phyloP scores from a whole-genome alignment of 257 asterid species.

The Lantana camara region DNA sequence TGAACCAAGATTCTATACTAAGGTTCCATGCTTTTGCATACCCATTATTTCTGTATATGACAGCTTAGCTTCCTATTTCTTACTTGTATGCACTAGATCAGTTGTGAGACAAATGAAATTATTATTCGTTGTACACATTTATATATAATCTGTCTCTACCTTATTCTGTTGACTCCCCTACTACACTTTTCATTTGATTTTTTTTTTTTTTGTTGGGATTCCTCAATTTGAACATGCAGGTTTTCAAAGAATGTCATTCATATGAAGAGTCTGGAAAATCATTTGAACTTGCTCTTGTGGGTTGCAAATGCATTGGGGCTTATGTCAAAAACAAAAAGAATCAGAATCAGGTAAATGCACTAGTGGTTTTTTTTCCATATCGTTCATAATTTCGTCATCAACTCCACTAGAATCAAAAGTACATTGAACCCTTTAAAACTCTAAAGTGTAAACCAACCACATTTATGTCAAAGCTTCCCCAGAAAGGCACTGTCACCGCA shows the following conservation, averaged over 20 bases:
- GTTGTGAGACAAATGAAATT: too few species aligned
- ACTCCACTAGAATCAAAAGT: neutral
- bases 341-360: conserved; percentile 78
- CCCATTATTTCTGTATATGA: too few species aligned
- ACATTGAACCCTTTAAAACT: too few species aligned
- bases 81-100: too few species aligned
- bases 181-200: too few species aligned
- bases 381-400: neutral
- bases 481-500: too few species aligned
- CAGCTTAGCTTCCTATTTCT: too few species aligned
- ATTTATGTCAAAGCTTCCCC: too few species aligned
- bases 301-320: conserved; percentile 95
- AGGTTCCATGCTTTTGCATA: conserved; percentile 47
- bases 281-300: conserved; percentile 71
- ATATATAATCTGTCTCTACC: too few species aligned
- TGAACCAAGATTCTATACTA: conserved; percentile 90
- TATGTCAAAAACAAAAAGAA: conserved; percentile 86
- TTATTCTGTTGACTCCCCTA: too few species aligned
- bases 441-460: too few species aligned
- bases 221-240: conserved; percentile 41
- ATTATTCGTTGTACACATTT: too few species aligned
- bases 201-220: neutral
- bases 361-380: neutral
- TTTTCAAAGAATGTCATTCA: conserved; percentile 73
- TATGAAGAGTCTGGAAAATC: conserved; percentile 57